These are phyloP conservation scores for Athelia psychrophila DNA, from an alignment of 1,284 basidiomycete species.

Conservation along the genomic window DNA sequence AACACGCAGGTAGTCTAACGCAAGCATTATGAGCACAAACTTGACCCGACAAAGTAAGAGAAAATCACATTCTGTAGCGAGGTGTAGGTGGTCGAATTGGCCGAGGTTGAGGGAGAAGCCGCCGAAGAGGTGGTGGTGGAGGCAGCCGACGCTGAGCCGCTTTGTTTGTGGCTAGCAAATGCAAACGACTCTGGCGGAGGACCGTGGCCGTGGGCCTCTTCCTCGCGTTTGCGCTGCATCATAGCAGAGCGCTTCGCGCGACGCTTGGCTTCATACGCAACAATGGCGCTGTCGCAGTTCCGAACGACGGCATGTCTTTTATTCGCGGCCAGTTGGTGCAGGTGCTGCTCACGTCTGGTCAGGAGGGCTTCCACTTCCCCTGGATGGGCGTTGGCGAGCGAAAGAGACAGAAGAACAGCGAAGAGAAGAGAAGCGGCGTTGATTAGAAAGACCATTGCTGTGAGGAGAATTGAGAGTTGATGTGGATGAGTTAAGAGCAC, in stretches of 20 bases:
- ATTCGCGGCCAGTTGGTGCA: not conserved
- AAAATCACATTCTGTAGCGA: slow-evolving; percentile 8
- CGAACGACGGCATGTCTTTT: slow-evolving; percentile 15
- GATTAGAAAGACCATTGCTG: no score
- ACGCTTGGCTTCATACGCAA: slow-evolving; percentile 14
- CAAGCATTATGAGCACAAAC: not conserved
- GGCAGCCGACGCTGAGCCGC: not conserved
- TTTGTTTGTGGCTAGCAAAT: not conserved
- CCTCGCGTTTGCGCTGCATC: slow-evolving; percentile 7
- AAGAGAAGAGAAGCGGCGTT: not conserved
- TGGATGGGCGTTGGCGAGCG: not conserved
- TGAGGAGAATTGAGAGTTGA: no score
- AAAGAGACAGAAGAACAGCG: not conserved
- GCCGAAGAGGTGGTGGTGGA: slow-evolving; percentile 10
- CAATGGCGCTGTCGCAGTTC: slow-evolving; percentile 17
- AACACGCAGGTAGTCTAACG: slow-evolving; percentile 16
- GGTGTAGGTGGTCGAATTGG: slow-evolving; percentile 5
- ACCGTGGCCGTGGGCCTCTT: not conserved
- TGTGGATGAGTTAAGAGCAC: no score
- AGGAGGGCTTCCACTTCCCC: not conserved
- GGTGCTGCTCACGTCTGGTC: not conserved
- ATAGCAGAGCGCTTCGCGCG: slow-evolving; percentile 14
- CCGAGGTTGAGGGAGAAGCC: slow-evolving; percentile 3
- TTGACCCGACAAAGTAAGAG: not conserved
- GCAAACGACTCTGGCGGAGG: slow-evolving; percentile 1